These are phyloP conservation scores for Fusarium gaditjirri DNA, from an alignment of 2,329 filamentous ascomycete genomes.

Conservation along the genomic window DNA sequence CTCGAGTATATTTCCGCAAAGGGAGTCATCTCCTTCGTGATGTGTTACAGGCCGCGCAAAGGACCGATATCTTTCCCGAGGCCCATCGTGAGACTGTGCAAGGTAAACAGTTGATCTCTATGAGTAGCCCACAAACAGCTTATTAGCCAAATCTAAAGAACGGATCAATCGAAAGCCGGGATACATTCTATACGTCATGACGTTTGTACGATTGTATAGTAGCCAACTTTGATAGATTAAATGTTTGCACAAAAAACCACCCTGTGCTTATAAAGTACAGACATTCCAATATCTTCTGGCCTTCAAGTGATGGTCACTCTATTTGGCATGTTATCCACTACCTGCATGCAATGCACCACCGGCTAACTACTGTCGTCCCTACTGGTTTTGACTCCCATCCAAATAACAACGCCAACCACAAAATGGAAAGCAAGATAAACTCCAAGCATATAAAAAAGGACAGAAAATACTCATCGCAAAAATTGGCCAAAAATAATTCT, in stretches of 20 bases:
- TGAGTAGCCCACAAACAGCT: not conserved
- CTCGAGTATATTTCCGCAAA: conserved; percentile 25
- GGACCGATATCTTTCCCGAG: conserved; percentile 29
- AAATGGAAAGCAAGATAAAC: not conserved
- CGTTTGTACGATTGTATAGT: too few relatives aligned
- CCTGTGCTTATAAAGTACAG: too few relatives aligned
- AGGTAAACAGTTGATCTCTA: not conserved
- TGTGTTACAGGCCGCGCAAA: conserved; percentile 29
- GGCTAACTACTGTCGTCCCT: too few relatives aligned
- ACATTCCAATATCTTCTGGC: too few relatives aligned
- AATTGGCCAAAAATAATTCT: conserved; percentile 3
- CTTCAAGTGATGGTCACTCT: too few relatives aligned
- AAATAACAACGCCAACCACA: not conserved
- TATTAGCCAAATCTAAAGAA: too few relatives aligned
- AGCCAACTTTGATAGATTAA: not conserved
- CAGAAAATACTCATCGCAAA: fast-evolving
- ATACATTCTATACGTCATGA: not conserved
- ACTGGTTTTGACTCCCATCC: not conserved
- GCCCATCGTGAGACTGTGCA: not conserved
- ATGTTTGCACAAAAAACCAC: not conserved
- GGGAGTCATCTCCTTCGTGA: conserved; percentile 28
- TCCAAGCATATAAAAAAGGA: fast-evolving
- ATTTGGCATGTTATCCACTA: too few relatives aligned
- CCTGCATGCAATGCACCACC: too few relatives aligned
- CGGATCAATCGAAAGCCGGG: not conserved